Conservation (phyloP, 139 green algal species). For the Micromonas commoda region DNA sequence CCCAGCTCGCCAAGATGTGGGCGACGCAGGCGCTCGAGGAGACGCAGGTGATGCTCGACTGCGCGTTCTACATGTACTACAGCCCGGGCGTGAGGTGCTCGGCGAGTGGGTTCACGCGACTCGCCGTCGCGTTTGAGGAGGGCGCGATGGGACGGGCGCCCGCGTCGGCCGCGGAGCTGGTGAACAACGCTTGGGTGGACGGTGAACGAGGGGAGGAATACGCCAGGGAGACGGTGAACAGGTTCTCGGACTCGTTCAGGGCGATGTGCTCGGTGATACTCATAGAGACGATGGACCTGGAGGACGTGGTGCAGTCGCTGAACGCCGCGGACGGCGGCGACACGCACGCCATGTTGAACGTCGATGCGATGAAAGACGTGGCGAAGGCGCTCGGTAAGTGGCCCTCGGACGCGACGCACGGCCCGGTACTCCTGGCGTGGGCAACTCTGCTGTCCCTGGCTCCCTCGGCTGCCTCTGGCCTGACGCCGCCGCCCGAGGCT, state of each 20-base stretch:
- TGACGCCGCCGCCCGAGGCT: background rate
- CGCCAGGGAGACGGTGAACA: background rate
- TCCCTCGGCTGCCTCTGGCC: background rate
- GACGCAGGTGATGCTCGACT: conserved; percentile 1
- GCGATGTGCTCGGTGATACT: background rate
- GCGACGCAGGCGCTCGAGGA: conserved; percentile 11
- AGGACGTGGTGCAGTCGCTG: background rate
- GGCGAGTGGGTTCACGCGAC: background rate
- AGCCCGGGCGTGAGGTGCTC: background rate
- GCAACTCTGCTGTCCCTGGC: background rate
- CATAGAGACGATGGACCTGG: conserved; percentile 14
- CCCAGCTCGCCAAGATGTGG: background rate
- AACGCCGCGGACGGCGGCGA: background rate
- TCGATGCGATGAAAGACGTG: background rate
- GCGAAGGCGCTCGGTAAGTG: background rate
- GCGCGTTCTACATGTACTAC: conserved; percentile 14
- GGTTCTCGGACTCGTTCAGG: background rate
- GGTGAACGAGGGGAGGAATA: background rate
- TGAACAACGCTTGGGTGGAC: too few species aligned
- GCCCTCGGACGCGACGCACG: background rate
- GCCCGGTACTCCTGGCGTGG: background rate
- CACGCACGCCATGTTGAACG: background rate
- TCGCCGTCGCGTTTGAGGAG: background rate
- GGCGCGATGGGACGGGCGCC: background rate
- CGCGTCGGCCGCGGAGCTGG: background rate